phyloP scores from a whole-genome alignment of 2,329 filamentous ascomycete genomes.

The Whalleya microplaca region DNA sequence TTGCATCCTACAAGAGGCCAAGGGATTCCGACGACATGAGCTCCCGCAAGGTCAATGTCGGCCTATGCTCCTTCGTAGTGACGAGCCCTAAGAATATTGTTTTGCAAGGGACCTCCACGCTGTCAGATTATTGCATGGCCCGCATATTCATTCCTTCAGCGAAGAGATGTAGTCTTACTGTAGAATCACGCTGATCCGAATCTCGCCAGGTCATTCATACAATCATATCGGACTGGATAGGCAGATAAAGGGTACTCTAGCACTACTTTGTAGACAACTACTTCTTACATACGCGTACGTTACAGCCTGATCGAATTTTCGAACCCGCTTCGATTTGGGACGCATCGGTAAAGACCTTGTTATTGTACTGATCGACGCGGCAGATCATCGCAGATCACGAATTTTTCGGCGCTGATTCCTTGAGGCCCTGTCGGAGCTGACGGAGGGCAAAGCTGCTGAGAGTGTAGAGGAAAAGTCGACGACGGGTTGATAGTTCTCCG shows the following conservation, averaged over 20 bases:
- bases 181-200: constrained; percentile 31
- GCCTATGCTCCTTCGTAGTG: no score
- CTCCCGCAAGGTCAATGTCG: background rate
- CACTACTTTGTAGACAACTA: constrained; percentile 8
- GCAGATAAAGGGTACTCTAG: background rate
- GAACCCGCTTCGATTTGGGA: constrained; percentile 1
- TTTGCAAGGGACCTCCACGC: constrained; percentile 16
- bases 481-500: constrained; percentile 12
- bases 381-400: constrained; percentile 4
- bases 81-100: constrained; percentile 16
- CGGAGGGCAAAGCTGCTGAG: background rate
- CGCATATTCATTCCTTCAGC: constrained; percentile 9
- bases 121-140: constrained; percentile 26
- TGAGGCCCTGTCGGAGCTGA: background rate
- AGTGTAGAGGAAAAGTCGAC: constrained; percentile 12
- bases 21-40: constrained; percentile 14
- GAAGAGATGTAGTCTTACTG: constrained; percentile 22
- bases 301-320: constrained; percentile 1
- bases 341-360: background rate
- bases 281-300: constrained; percentile 5
- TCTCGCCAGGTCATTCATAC: constrained; percentile 24
- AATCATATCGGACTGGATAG: constrained; percentile 17
- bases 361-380: background rate
- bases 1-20: constrained; percentile 26
- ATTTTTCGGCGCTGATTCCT: constrained; percentile 3